These are phyloP conservation scores for Fusarium drepaniforme DNA, from an alignment of 2,329 filamentous ascomycete genomes.

Conservation along the genomic window DNA sequence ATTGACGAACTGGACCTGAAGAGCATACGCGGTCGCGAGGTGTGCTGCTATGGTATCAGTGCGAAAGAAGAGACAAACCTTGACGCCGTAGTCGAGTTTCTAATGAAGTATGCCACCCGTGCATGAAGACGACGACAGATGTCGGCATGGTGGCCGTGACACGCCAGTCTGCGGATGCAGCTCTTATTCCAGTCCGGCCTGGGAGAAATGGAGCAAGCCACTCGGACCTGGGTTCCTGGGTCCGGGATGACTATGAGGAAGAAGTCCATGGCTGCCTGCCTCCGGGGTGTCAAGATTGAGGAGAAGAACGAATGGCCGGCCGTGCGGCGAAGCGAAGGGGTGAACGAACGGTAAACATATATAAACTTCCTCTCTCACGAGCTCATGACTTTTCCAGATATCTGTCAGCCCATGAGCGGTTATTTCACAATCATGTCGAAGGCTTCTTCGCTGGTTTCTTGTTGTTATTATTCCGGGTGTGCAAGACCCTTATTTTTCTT, in stretches of 20 bases:
- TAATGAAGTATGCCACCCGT: slow-evolving; percentile 89
- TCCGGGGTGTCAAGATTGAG: slow-evolving; percentile 1
- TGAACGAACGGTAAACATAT: slow-evolving; percentile 43
- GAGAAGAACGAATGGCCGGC: slow-evolving; percentile 27
- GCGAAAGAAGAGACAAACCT: slow-evolving; percentile 99
- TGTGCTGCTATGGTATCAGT: slow-evolving; percentile 98
- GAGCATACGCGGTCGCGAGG: slow-evolving; percentile 89
- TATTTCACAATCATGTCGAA: slow-evolving; percentile 36
- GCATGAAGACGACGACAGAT: slow-evolving; percentile 50
- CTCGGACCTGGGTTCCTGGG: slow-evolving; percentile 3
- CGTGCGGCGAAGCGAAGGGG: slow-evolving; percentile 33
- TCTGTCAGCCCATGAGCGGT: slow-evolving; percentile 37
- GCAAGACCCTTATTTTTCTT: slow-evolving; percentile 12
- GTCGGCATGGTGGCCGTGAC: slow-evolving; percentile 22
- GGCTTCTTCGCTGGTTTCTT: slow-evolving; percentile 39
- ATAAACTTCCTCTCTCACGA: slow-evolving; percentile 53
- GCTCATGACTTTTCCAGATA: slow-evolving; percentile 46
- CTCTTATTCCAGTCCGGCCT: slow-evolving; percentile 5
- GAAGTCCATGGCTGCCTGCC: slow-evolving; percentile 7
- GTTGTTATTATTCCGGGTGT: slow-evolving; percentile 19
- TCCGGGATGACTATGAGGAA: slow-evolving; percentile 3
- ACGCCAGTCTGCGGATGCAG: slow-evolving; percentile 18
- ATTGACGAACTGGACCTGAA: slow-evolving; percentile 94
- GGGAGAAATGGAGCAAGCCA: slow-evolving; percentile 6
- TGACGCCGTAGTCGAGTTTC: slow-evolving; percentile 95